Evolutionary conservation across 352 stramenopile genomes (phyloP).

Genomic region (Halophytophthora polymorphica): DNA sequence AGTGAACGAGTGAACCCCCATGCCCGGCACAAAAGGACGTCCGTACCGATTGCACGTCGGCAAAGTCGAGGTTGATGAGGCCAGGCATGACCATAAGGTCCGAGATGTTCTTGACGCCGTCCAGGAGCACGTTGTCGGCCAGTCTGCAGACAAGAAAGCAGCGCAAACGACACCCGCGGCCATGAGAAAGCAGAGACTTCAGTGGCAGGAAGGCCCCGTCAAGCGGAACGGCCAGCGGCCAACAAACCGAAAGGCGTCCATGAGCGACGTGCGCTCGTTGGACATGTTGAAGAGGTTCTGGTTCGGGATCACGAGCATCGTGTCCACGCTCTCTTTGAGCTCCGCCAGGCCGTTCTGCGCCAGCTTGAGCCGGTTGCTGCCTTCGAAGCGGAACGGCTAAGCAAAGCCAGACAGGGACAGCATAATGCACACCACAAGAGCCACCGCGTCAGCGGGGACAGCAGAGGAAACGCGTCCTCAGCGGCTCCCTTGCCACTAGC

Average conservation of each 20-base stretch:
- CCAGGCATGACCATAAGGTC: conserved; percentile 88
- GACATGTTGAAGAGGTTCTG: conserved; percentile 90
- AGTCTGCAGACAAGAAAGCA: conserved; percentile 31
- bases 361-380: conserved; percentile 77
- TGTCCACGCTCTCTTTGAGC: conserved; percentile 83
- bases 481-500: background rate
- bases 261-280: conserved; percentile 81
- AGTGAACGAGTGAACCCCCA: conserved; percentile 1
- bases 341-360: conserved; percentile 71
- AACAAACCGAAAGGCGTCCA: conserved; percentile 80
- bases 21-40: background rate
- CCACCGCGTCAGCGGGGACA: conserved; percentile 4
- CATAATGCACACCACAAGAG: no score
- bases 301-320: conserved; percentile 88
- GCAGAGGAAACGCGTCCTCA: background rate
- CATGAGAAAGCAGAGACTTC: background rate
- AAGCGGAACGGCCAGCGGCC: background rate
- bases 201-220: background rate
- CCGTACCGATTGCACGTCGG: conserved; percentile 77
- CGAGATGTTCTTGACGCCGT: conserved; percentile 88
- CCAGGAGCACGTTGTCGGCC: conserved; percentile 81
- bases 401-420: no score
- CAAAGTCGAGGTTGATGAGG: conserved; percentile 87
- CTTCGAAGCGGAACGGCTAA: conserved; percentile 83
- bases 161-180: background rate